Evolutionary conservation across 371 early-diverging fungal species (phyloP).

Genomic region (Apophysomyces ossiformis): DNA sequence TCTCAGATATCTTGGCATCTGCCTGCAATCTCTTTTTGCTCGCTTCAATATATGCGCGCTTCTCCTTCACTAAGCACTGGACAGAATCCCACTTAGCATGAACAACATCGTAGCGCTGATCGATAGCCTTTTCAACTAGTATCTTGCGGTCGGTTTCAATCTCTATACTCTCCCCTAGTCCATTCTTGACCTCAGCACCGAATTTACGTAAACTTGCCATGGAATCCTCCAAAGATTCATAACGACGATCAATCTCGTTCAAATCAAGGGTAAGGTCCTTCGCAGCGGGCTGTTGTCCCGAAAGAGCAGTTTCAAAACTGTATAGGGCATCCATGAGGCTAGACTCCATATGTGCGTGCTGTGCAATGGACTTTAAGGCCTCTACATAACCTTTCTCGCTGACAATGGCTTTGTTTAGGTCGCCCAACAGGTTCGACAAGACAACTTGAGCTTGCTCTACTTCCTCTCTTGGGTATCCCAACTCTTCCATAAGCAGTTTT

Average conservation of each 20-base stretch:
- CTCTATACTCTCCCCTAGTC: not conserved
- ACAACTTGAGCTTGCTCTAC: not conserved
- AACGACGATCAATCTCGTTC: slow-evolving; percentile 17
- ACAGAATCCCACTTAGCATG: slow-evolving; percentile 28
- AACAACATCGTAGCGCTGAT: slow-evolving; percentile 17
- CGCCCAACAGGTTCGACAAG: not conserved
- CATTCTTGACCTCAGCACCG: not conserved
- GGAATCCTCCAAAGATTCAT: slow-evolving; percentile 25
- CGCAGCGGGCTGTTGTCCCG: not conserved
- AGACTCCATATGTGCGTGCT: slow-evolving; percentile 1
- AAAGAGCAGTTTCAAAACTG: not conserved
- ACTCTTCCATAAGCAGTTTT: not conserved
- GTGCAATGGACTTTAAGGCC: not conserved
- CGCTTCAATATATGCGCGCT: slow-evolving; percentile 23
- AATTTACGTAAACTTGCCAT: slow-evolving; percentile 6
- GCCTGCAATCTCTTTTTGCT: slow-evolving; percentile 21
- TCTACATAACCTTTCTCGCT: slow-evolving; percentile 1
- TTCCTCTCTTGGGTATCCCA: not conserved
- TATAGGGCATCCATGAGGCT: not conserved
- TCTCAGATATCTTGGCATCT: slow-evolving; percentile 34
- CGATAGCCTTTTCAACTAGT: slow-evolving; percentile 15
- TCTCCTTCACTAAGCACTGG: slow-evolving; percentile 15
- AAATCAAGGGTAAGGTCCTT: slow-evolving; percentile 4
- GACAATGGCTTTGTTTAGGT: not conserved
- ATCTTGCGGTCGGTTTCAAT: not conserved